Conservation (phyloP, 1,284 basidiomycete species). For the Cutaneotrichosporon mucoides region DNA sequence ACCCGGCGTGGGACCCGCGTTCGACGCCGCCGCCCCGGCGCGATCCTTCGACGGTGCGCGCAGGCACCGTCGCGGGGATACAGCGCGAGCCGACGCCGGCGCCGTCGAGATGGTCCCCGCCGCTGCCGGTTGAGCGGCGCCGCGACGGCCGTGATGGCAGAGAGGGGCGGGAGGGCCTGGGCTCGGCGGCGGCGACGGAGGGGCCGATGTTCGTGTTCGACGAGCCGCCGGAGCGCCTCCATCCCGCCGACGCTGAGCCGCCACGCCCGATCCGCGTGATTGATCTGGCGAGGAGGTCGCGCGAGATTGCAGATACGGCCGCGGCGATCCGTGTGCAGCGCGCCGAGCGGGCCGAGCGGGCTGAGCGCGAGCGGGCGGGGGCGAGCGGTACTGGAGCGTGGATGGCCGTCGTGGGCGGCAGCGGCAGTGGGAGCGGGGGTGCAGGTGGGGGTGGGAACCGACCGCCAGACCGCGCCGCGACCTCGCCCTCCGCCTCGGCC, state of each 20-base stretch:
- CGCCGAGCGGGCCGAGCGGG: neutral
- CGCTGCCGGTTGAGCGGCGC: neutral
- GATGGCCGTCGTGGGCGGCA: no score
- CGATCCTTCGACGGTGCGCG: no score
- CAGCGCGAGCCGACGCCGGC: slow-evolving; percentile 1
- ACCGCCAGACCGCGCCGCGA: no score
- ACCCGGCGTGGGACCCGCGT: neutral
- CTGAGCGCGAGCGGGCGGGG: neutral
- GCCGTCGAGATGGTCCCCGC: neutral
- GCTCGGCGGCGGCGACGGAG: no score
- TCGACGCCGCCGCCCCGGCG: no score
- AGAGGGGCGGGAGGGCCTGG: no score
- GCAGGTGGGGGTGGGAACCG: no score
- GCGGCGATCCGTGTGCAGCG: neutral
- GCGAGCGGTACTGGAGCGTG: no score
- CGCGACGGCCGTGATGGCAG: neutral
- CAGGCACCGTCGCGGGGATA: no score
- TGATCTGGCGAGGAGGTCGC: neutral
- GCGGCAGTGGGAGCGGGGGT: no score
- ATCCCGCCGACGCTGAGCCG: neutral
- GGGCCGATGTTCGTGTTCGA: neutral
- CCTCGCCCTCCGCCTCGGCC: no score
- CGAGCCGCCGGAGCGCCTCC: neutral
- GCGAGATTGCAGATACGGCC: neutral
- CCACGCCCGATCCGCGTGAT: neutral